Percentiles rank a stretch among this genome's conserved stretches.
Conservation (phyloP, 2,329 filamentous ascomycete species). For the Neophaeococcomyces mojaviensis region DNA sequence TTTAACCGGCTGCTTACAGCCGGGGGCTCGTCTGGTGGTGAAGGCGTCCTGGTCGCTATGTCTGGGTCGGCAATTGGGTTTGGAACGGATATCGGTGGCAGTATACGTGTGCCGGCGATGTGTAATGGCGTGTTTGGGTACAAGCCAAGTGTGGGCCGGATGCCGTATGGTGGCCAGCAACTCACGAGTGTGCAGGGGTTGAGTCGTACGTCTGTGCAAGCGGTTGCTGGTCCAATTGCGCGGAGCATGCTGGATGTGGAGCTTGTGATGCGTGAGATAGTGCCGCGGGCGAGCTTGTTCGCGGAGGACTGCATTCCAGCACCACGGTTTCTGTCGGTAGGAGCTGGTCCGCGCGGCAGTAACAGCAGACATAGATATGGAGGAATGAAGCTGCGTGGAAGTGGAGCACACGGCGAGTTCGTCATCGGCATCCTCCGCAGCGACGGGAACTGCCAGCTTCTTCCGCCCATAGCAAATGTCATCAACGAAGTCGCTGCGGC, state of each 20-base stretch:
- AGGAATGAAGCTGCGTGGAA: constrained; percentile 20
- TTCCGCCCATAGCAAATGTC: constrained; percentile 34
- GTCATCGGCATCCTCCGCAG: constrained; percentile 37
- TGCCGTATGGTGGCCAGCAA: constrained; percentile 48
- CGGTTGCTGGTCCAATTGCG: constrained; percentile 37
- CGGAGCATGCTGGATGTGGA: constrained; percentile 33
- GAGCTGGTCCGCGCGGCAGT: neutral
- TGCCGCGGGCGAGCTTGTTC: constrained; percentile 49
- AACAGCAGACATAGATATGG: neutral
- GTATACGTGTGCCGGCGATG: constrained; percentile 42
- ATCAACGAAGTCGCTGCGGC: constrained; percentile 32
- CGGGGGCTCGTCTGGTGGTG: constrained; percentile 61
- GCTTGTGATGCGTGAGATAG: constrained; percentile 44
- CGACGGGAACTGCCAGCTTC: constrained; percentile 31
- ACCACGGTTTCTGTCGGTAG: neutral
- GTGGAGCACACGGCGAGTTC: constrained; percentile 25
- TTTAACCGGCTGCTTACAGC: constrained; percentile 52
- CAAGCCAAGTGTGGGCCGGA: constrained; percentile 41
- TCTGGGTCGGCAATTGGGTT: constrained; percentile 53
- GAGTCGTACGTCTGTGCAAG: constrained; percentile 45
- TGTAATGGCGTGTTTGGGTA: constrained; percentile 46
- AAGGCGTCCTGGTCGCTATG: constrained; percentile 53
- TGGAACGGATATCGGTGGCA: constrained; percentile 53
- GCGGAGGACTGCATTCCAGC: constrained; percentile 35
- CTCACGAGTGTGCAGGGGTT: constrained; percentile 40